Evolutionary conservation across 2,329 filamentous ascomycete species (phyloP).

Genomic region (Diaporthe citriasiana): DNA sequence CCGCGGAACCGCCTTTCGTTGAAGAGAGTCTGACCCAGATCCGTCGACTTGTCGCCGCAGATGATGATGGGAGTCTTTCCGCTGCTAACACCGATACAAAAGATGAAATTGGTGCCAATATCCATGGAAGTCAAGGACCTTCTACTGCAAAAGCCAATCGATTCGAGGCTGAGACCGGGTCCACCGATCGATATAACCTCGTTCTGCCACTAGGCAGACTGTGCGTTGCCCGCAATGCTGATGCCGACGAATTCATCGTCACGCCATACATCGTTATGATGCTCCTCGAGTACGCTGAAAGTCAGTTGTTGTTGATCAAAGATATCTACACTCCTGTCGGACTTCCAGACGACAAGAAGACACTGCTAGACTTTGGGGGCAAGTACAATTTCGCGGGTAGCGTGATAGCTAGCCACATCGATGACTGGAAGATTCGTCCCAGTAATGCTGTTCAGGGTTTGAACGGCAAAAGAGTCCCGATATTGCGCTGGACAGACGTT

Average conservation of each 20-base stretch:
- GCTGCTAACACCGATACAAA: no score
- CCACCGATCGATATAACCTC: background rate
- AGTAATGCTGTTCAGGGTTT: background rate
- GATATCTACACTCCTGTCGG: background rate
- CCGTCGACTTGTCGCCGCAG: background rate
- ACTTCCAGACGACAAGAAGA: background rate
- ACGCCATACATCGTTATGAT: conserved; percentile 22
- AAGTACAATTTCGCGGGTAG: background rate
- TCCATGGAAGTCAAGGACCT: background rate
- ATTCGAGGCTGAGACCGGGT: background rate
- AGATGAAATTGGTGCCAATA: no score
- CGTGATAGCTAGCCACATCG: conserved; percentile 19
- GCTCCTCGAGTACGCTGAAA: background rate
- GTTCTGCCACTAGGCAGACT: conserved; percentile 36
- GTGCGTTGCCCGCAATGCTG: background rate
- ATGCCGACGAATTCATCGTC: background rate
- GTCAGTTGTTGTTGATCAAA: conserved; percentile 14
- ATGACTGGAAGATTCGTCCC: background rate
- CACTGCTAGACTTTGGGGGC: background rate
- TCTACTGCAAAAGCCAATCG: background rate
- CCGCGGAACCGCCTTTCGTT: background rate
- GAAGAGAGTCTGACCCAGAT: background rate
- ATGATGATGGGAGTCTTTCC: background rate
- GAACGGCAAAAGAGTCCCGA: background rate
- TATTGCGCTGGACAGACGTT: background rate